Conservation (phyloP, 352 stramenopile species). For the Saprolegnia parasitica region DNA sequence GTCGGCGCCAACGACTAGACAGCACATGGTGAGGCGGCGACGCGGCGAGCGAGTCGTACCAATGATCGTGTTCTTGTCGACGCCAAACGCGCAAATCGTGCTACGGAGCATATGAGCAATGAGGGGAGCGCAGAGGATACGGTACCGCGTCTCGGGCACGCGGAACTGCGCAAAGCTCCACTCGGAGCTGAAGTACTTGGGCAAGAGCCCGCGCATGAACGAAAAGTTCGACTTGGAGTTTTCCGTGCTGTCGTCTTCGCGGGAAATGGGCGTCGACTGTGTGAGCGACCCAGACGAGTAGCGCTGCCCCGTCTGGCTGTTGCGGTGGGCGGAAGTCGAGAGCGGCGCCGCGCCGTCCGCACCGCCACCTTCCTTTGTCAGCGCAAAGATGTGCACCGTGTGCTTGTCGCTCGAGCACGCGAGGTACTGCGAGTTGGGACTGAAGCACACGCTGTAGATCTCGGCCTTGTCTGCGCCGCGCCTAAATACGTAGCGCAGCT, state of each 20-base stretch:
- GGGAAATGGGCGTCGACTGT: slow-evolving; percentile 20
- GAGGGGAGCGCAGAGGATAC: neutral
- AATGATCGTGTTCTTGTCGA: slow-evolving; percentile 91
- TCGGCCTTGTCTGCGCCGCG: slow-evolving; percentile 93
- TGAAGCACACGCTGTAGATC: slow-evolving; percentile 98
- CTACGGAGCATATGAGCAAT: slow-evolving; percentile 18
- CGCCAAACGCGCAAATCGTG: slow-evolving; percentile 90
- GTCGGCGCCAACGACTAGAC: slow-evolving; percentile 73
- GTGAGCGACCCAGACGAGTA: slow-evolving; percentile 25
- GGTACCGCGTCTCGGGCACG: slow-evolving; percentile 68
- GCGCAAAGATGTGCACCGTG: slow-evolving; percentile 94
- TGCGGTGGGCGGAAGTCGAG: slow-evolving; percentile 33
- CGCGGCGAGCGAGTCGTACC: slow-evolving; percentile 38
- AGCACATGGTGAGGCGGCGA: slow-evolving; percentile 2
- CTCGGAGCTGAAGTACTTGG: slow-evolving; percentile 92
- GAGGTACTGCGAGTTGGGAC: slow-evolving; percentile 88
- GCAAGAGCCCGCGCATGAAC: slow-evolving; percentile 86
- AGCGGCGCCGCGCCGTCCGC: slow-evolving; percentile 42
- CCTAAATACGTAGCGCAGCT: slow-evolving; percentile 34
- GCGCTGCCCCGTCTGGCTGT: slow-evolving; percentile 32
- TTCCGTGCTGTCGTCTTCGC: slow-evolving; percentile 75
- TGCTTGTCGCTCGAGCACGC: slow-evolving; percentile 97
- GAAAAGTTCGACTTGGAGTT: slow-evolving; percentile 88
- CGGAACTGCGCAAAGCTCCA: slow-evolving; percentile 93
- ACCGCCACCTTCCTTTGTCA: slow-evolving; percentile 63